These are phyloP conservation scores for Anaeramoeba flamelloides DNA, from an alignment of 78 protist genomes.

Conservation along the genomic window DNA sequence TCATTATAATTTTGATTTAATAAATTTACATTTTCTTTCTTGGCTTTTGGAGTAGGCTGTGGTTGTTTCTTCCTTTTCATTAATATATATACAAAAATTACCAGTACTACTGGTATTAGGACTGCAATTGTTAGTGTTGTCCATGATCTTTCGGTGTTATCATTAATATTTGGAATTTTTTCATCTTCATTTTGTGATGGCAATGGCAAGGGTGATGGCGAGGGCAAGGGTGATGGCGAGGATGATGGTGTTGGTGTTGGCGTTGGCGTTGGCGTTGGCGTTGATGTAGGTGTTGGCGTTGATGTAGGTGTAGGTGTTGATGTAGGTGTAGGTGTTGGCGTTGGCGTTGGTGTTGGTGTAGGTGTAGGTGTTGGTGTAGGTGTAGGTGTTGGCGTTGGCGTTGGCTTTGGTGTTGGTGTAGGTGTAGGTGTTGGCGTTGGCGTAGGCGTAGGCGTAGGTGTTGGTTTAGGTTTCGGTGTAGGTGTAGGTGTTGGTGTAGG, in stretches of 20 bases:
- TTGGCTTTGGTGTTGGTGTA: background rate
- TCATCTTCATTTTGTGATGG: no score
- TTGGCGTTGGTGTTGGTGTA: background rate
- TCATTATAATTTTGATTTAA: no score
- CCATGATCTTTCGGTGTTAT: no score
- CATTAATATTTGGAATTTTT: no score
- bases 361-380: background rate
- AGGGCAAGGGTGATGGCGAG: background rate
- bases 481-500: background rate
- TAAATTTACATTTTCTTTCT: no score
- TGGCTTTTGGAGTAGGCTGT: no score
- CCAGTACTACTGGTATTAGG: no score
- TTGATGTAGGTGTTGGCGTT: background rate
- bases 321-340: background rate
- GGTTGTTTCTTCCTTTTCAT: no score
- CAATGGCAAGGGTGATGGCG: background rate
- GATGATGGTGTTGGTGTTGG: background rate
- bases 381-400: background rate
- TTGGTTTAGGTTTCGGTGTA: background rate
- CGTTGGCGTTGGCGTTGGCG: background rate
- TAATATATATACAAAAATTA: no score
- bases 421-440: background rate
- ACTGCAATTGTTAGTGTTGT: no score
- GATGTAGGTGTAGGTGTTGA: background rate
- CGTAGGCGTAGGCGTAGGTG: background rate